Percentiles rank a stretch among this genome's conserved stretches.
Conservation (phyloP, 2,329 filamentous ascomycete genomes). For the Didymella keratinophila region DNA sequence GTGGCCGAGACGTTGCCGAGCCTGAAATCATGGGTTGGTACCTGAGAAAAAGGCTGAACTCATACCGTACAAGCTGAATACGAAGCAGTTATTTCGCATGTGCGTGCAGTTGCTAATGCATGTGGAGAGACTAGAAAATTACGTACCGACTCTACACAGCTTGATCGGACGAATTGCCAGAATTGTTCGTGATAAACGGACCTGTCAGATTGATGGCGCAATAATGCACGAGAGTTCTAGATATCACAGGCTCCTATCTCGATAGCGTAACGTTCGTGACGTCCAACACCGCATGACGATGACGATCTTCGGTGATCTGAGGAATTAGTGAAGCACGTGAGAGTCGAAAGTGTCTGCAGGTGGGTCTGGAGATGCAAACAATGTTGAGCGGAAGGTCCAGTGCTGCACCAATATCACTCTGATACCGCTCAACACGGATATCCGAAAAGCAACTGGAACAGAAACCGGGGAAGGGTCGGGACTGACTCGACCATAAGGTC, state of each 20-base stretch:
- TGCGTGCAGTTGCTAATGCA: constrained; percentile 3
- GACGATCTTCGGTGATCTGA: constrained; percentile 8
- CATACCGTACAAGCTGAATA: constrained; percentile 5
- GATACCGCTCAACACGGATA: constrained; percentile 7
- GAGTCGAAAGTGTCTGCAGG: not conserved
- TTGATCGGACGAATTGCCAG: not conserved
- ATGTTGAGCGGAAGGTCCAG: constrained; percentile 4
- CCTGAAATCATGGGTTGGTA: constrained; percentile 1
- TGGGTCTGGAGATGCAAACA: constrained; percentile 7
- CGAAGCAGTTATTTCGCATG: constrained; percentile 3
- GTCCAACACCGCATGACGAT: constrained; percentile 10
- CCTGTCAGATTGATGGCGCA: constrained; percentile 8
- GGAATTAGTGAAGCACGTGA: not conserved
- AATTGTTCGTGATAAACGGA: not conserved
- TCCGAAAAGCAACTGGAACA: not conserved
- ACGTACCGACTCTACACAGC: not conserved
- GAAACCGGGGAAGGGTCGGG: constrained; percentile 16
- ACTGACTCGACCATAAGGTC: not conserved
- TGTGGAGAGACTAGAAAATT: constrained; percentile 9
- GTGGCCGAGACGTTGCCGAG: constrained; percentile 9
- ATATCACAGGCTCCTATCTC: constrained; percentile 1
- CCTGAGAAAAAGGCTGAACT: constrained; percentile 16
- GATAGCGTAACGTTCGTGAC: constrained; percentile 14
- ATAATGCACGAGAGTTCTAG: constrained; percentile 5
- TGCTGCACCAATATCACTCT: constrained; percentile 14